Conservation (phyloP, 257 asterid species). For the Forsythia suspensa region DNA sequence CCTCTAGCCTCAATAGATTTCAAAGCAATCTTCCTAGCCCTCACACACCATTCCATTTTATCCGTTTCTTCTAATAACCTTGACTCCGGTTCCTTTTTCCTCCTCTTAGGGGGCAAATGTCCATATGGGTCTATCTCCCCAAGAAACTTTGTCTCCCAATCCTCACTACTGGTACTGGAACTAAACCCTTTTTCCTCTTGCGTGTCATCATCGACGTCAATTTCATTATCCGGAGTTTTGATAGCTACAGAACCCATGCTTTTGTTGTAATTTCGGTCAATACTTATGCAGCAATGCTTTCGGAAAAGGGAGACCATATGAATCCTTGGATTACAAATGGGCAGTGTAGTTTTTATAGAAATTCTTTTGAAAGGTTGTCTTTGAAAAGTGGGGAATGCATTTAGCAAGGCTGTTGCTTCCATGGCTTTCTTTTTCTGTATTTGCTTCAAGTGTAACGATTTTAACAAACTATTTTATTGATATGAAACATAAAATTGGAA, state of each 20-base stretch:
- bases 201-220: constrained; percentile 24
- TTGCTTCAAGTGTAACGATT: neutral
- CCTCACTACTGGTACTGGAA: constrained; percentile 19
- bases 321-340: constrained; percentile 26
- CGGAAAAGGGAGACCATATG: constrained; percentile 32
- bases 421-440: constrained; percentile 25
- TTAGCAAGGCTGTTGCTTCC: constrained; percentile 51
- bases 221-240: constrained; percentile 22
- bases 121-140: constrained; percentile 45
- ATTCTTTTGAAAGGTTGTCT: constrained; percentile 31
- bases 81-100: constrained; percentile 44
- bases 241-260: constrained; percentile 25
- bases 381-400: constrained; percentile 37
- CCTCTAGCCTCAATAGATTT: constrained; percentile 89
- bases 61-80: constrained; percentile 51
- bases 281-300: constrained; percentile 38
- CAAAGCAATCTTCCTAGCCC: constrained; percentile 88
- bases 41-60: constrained; percentile 88
- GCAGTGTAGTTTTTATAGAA: constrained; percentile 27
- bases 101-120: constrained; percentile 41
- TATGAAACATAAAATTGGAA: neutral
- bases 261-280: constrained; percentile 12
- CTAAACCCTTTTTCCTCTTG: constrained; percentile 23
- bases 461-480: neutral
- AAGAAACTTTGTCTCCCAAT: constrained; percentile 84